Evolutionary conservation across 495 filamentous ascomycete genomes (phyloP).

Genomic region (Podospora didyma): DNA sequence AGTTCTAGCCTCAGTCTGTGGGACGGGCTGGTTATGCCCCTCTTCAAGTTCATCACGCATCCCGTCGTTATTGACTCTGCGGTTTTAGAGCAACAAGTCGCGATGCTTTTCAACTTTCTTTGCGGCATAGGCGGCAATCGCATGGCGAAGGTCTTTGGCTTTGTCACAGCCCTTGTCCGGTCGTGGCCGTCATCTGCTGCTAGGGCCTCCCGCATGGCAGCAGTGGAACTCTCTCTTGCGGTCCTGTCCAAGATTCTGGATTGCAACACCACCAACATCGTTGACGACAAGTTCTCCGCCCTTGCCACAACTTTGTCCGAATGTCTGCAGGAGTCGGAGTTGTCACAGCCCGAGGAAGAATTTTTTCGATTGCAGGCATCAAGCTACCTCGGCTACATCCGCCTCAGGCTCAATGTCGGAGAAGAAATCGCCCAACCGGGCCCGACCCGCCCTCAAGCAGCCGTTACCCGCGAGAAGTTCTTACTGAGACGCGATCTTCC

Average conservation of each 20-base stretch:
- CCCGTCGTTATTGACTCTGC: conserved; percentile 25
- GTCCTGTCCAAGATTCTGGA: conserved; percentile 29
- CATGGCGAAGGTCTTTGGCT: conserved; percentile 26
- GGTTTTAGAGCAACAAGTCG: conserved; percentile 30
- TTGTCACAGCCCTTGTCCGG: conserved; percentile 13
- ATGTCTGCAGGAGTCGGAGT: not conserved
- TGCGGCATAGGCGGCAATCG: conserved; percentile 25
- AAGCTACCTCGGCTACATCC: conserved; percentile 26
- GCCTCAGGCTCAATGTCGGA: conserved; percentile 23
- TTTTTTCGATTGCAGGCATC: conserved; percentile 25
- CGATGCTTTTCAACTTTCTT: conserved; percentile 29
- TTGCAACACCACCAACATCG: conserved; percentile 31
- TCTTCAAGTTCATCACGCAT: conserved; percentile 31
- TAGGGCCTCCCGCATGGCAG: conserved; percentile 1
- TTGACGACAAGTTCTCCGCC: conserved; percentile 22
- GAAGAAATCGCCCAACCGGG: conserved; percentile 11
- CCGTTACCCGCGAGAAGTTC: conserved; percentile 28
- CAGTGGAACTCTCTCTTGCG: conserved; percentile 22
- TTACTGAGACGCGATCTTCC: conserved; percentile 45
- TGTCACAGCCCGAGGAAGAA: conserved; percentile 10
- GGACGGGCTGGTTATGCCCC: conserved; percentile 20
- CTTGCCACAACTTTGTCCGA: not conserved
- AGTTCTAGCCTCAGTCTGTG: conserved; percentile 19
- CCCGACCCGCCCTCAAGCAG: not conserved
- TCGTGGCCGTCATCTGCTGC: conserved; percentile 1